Conservation (phyloP, 2,329 filamentous ascomycete species). For the Talaromyces pinophilus region DNA sequence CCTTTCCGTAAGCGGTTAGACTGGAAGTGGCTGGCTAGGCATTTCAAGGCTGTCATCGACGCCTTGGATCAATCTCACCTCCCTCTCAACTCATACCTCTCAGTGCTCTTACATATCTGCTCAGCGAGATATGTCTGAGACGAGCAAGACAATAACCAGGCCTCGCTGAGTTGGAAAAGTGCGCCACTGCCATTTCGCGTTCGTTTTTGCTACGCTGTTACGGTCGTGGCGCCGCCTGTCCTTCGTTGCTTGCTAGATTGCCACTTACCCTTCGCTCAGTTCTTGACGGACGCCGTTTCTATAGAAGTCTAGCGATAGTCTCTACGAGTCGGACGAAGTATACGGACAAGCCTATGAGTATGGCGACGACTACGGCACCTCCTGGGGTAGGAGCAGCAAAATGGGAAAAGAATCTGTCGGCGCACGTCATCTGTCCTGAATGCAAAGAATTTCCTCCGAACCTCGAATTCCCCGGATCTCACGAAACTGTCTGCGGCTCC, state of each 20-base stretch:
- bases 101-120: constrained; percentile 12
- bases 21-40: not conserved
- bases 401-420: constrained; percentile 84
- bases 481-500: constrained; percentile 87
- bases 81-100: constrained; percentile 11
- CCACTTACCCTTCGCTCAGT: constrained; percentile 15
- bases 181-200: constrained; percentile 24
- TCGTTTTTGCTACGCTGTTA: constrained; percentile 15
- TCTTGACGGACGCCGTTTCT: not conserved
- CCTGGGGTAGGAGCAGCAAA: constrained; percentile 40
- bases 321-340: not conserved
- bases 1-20: constrained; percentile 10
- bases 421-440: constrained; percentile 81
- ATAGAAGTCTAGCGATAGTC: not conserved
- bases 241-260: constrained; percentile 10
- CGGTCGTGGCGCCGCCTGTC: constrained; percentile 24
- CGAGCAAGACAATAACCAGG: constrained; percentile 18
- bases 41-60: not conserved
- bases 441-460: constrained; percentile 92
- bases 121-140: constrained; percentile 24
- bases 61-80: not conserved
- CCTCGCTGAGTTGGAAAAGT: constrained; percentile 24
- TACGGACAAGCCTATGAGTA: not conserved
- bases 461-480: constrained; percentile 87
- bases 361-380: constrained; percentile 42